Percentiles rank a stretch among this genome's conserved stretches.
Evolutionary conservation across 352 stramenopile species (phyloP).

Genomic region (Globisporangium rhizosaccharum): DNA sequence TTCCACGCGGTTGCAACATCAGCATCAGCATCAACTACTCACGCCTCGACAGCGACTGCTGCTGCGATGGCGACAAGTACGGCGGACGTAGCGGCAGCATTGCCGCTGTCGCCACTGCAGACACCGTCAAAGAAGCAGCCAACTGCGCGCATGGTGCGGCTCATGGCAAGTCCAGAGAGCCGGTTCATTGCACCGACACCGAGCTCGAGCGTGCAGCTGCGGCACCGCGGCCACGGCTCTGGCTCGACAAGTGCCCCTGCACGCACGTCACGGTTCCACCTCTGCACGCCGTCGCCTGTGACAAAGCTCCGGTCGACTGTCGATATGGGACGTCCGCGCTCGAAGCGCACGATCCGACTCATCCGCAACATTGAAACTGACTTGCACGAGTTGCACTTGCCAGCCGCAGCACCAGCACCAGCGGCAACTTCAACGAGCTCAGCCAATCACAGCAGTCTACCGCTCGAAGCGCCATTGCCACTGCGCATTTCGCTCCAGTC

Average conservation of each 20-base stretch:
- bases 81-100: neutral
- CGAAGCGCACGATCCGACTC: constrained; percentile 49
- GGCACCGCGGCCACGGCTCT: constrained; percentile 10
- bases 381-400: constrained; percentile 25
- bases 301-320: constrained; percentile 76
- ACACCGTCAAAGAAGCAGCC: constrained; percentile 10
- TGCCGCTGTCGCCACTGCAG: constrained; percentile 2
- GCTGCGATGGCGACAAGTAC: neutral
- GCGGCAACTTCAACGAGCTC: neutral
- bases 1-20: constrained; percentile 14
- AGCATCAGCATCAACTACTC: neutral
- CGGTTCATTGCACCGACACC: constrained; percentile 23
- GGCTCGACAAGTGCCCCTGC: constrained; percentile 11
- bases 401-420: neutral
- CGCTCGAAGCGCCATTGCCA: neutral
- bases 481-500: neutral
- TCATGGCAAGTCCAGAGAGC: constrained; percentile 28
- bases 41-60: neutral
- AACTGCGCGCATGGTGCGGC: constrained; percentile 18
- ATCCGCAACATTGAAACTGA: constrained; percentile 55
- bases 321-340: constrained; percentile 64
- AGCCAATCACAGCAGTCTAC: too few relatives aligned
- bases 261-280: constrained; percentile 40
- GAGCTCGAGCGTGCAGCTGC: constrained; percentile 6
- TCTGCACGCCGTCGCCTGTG: constrained; percentile 77